phyloP scores from a whole-genome alignment of 192 early-diverging fungal genomes.

The Coemansia sp. region DNA sequence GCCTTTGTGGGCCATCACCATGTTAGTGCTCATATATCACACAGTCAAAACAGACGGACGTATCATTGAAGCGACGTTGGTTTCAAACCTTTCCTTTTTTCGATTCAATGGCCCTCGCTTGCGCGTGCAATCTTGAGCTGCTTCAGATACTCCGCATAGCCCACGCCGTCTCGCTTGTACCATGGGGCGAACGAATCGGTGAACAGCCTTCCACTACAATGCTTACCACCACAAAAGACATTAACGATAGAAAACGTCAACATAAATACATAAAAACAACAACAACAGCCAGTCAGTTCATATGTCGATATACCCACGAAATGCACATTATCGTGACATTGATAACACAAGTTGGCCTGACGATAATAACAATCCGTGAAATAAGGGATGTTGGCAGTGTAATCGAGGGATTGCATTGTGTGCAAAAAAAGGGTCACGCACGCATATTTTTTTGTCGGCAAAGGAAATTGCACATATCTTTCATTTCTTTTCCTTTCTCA shows the following conservation, averaged over 20 bases:
- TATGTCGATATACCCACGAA: not conserved
- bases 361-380: not conserved
- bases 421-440: not conserved
- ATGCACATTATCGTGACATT: not conserved
- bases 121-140: slow-evolving; percentile 47
- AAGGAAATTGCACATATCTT: not conserved
- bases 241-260: not conserved
- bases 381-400: not conserved
- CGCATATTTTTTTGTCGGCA: not conserved
- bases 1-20: no score
- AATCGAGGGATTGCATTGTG: slow-evolving; percentile 5
- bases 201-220: slow-evolving; percentile 47
- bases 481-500: not conserved
- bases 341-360: not conserved
- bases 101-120: slow-evolving; percentile 17
- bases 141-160: slow-evolving; percentile 42
- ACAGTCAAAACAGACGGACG: not conserved
- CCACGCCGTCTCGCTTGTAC: slow-evolving; percentile 38
- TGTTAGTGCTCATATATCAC: no score
- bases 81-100: not conserved
- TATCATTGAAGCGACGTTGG: not conserved
- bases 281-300: not conserved
- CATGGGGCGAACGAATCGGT: slow-evolving; percentile 49
- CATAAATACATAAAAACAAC: not conserved
- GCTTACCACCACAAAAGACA: not conserved